Conservation (phyloP, 805 yeast genomes). For the Tanozyma kutaoensis region DNA sequence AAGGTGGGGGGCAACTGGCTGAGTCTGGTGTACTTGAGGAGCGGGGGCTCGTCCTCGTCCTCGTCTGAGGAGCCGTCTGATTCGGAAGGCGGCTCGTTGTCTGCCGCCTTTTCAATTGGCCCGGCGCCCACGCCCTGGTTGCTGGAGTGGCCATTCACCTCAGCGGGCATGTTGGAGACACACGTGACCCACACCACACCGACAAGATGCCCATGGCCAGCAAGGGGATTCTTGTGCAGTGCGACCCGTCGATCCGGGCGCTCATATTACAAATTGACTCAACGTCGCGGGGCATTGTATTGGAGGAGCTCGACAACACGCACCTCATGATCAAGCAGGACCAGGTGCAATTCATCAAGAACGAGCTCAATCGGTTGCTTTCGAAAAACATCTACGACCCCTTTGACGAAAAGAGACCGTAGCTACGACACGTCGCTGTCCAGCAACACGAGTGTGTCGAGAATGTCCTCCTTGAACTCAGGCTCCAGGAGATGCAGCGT, state of each 20-base stretch:
- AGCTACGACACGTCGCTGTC: background rate
- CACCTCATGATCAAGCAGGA: conserved; percentile 73
- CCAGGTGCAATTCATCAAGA: conserved; percentile 63
- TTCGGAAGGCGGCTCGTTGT: too few relatives aligned
- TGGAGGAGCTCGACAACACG: conserved; percentile 80
- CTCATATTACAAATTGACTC: conserved; percentile 74
- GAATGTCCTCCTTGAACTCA: conserved; percentile 14
- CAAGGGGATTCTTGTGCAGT: conserved; percentile 30
- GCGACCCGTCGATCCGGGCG: conserved; percentile 92
- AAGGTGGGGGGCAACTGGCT: conserved; percentile 55
- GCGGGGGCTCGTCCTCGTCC: conserved; percentile 47
- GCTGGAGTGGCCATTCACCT: too few relatives aligned
- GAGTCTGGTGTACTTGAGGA: conserved; percentile 61
- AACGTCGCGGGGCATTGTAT: conserved; percentile 51
- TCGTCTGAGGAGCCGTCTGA: too few relatives aligned
- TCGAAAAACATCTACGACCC: conserved; percentile 83
- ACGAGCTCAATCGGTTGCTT: conserved; percentile 60
- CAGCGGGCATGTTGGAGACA: too few relatives aligned
- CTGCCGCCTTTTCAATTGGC: too few relatives aligned
- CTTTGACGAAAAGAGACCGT: conserved; percentile 31
- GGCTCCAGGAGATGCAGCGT: background rate
- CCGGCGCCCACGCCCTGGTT: too few relatives aligned
- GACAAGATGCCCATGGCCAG: too few relatives aligned
- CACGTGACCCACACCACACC: too few relatives aligned
- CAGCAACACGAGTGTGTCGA: conserved; percentile 4